phyloP scores from a whole-genome alignment of 441 rosid genomes.

The Viola pubescens region DNA sequence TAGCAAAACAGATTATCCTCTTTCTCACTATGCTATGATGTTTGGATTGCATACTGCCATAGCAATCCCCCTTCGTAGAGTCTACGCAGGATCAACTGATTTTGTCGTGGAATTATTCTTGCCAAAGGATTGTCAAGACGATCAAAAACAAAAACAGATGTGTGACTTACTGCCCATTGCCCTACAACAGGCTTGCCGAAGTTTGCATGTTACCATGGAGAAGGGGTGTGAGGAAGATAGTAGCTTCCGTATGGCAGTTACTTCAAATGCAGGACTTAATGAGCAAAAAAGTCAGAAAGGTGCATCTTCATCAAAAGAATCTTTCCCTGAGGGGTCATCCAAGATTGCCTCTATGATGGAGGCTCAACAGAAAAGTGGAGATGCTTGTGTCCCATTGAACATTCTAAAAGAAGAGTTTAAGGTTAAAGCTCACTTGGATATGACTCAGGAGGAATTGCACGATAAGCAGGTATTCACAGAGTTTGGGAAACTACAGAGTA shows the following conservation, averaged over 20 bases:
- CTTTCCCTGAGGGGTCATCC: constrained; percentile 27
- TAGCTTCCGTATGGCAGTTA: constrained; percentile 21
- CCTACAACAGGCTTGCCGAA: constrained; percentile 23
- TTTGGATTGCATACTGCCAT: constrained; percentile 36
- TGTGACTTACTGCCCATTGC: constrained; percentile 20
- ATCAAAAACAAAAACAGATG: constrained; percentile 20
- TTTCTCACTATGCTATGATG: constrained; percentile 45
- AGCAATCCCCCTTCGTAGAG: constrained; percentile 35
- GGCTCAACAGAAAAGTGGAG: constrained; percentile 28
- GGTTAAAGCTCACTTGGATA: constrained; percentile 25
- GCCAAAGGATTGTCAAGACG: constrained; percentile 31
- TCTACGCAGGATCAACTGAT: constrained; percentile 23
- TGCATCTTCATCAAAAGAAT: constrained; percentile 26
- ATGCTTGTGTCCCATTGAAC: constrained; percentile 32
- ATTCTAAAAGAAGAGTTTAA: constrained; percentile 46
- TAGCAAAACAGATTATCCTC: constrained; percentile 38
- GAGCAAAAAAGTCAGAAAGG: constrained; percentile 19
- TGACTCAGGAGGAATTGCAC: constrained; percentile 12
- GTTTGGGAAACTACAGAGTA: constrained; percentile 13
- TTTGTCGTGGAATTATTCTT: constrained; percentile 46
- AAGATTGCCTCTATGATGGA: constrained; percentile 27
- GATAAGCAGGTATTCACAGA: constrained; percentile 13
- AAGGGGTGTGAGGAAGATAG: constrained; percentile 37
- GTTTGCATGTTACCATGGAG: constrained; percentile 25
- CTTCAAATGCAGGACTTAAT: constrained; percentile 20